Base-by-base conservation (phyloP, 371 early-diverging fungal species). In the Mortierella sp. region DNA sequence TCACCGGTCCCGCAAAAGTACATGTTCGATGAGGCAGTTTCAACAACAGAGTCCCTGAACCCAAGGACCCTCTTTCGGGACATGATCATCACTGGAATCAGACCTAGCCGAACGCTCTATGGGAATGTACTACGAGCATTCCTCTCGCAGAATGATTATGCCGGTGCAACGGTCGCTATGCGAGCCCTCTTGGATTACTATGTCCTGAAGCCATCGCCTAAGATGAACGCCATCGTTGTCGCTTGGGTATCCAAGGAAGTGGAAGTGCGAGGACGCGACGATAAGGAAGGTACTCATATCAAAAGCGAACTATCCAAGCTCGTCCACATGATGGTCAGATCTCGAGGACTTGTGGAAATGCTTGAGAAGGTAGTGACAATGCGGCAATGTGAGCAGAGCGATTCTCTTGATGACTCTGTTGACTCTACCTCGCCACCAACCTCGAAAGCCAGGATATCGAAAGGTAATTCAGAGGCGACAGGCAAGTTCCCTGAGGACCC, bases 11-110 rank as follows among this genome's bases (percentile, higher is more conserved):
- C 31, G 4, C 54, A 54, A 17, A 44, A 49, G 2, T 76, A 60
- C 40, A 69, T 49, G 16, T 76, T 65, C 41, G 54, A 64, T 2
- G 7, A 65, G 3, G 61, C 55, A 3, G 13, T 12, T 0, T 76
- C 77, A 1, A 48, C 43, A 21, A 69, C 77, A 17, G 29, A 37
- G 10, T 43, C 27, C 0, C 47, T 76, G 51, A 39, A 60, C 16
- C 66, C 65, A 10, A 22, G 77, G 13, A 57, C 57, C 2, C 53
- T 76, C 17, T 76, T 76, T 34, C 60, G 77, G 13, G 77, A 76
- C 31, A 76, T 76, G 77, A 45, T 76, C 28, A 68, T 76, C 39
- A 69, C 69, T 24, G 77, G 77, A 13, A 51, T 65, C 28, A 45
- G 46, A n/a, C 77, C 77, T 6, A 69, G 52, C 24, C 60, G 41